Base-by-base conservation (phyloP, 2,329 filamentous ascomycete genomes). In the Xylariomycetidae sp. region DNA sequence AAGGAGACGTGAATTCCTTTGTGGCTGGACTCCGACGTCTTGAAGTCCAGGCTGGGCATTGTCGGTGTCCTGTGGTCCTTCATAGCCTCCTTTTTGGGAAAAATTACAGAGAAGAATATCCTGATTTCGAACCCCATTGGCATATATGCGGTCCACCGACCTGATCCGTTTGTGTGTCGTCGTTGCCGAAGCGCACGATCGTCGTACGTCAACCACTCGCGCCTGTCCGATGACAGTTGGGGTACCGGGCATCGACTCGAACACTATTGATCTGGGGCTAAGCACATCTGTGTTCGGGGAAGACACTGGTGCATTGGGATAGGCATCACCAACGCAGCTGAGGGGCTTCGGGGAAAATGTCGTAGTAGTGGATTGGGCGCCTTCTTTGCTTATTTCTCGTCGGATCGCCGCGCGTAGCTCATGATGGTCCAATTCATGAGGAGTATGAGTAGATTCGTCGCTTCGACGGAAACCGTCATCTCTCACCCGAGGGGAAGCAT, bases 181-280 rank as follows among this genome's bases (percentile, higher is more conserved):
- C 16, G 32, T 25, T 16, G 41, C 17, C 16, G 28, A n/a, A n/a
- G n/a, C n/a, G n/a, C n/a, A 25, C 6, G 48, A 40, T 15, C 41
- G 26, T 12, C 52, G 47, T 17, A 58, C 31, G 22, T 56, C 46
- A 16, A 57, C 42, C 2, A 51, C 31, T 8, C 38, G 41, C 14
- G 55, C 55, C 38, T 53, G 43, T 14, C 46, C 51, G 20, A 58
- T 39, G 11, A 48, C 18, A 9, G 48, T 40, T 6, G 55, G 54
- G 12, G 48, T 58, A 18, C 37, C 41, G 6, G 46, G 49, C 8
- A 34, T 25, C 22, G 51, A 52, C 6, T 40, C 46, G 3, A 43
- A 43, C n/a, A 27, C 29, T n/a, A 38, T 31, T 30, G 45, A 44
- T 2, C 30, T 37, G 12, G 44, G 46, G n/a, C 45, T 51, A 9